Conservation (phyloP, 1,139 yeast species). For the Saccharomyces hybrid region DNA sequence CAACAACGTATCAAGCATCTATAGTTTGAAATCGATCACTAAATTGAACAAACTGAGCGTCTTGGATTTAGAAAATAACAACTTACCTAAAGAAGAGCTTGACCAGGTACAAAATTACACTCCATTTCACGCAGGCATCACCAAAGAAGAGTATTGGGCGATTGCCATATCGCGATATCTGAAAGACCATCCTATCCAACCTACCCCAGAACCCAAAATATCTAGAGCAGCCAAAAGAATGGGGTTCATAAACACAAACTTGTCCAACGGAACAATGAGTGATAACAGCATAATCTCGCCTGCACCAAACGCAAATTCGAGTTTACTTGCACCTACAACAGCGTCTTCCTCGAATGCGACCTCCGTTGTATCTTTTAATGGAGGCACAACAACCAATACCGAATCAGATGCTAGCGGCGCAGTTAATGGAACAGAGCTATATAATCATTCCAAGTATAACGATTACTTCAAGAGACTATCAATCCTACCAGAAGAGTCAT, state of each 20-base stretch:
- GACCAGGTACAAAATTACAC: slow-evolving; percentile 42
- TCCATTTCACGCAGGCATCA: slow-evolving; percentile 14
- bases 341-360: slow-evolving; percentile 3
- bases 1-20: slow-evolving; percentile 52
- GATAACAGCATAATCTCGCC: neutral
- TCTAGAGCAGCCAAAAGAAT: slow-evolving; percentile 59
- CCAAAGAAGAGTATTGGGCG: slow-evolving; percentile 29
- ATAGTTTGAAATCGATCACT: slow-evolving; percentile 47
- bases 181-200: slow-evolving; percentile 13
- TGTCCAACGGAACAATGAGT: neutral
- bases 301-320: neutral
- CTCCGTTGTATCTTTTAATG: neutral
- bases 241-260: slow-evolving; percentile 52
- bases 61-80: slow-evolving; percentile 66
- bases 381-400: slow-evolving; percentile 1
- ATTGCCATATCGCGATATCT: slow-evolving; percentile 27
- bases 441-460: slow-evolving; percentile 40
- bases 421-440: slow-evolving; percentile 15
- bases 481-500: slow-evolving; percentile 49
- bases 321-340: neutral
- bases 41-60: slow-evolving; percentile 50
- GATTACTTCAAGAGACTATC: slow-evolving; percentile 69
- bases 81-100: slow-evolving; percentile 57
- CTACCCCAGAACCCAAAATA: slow-evolving; percentile 14
- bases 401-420: neutral